Evolutionary conservation across 1,284 basidiomycete species (phyloP).

Genomic region (Cutaneotrichosporon sp.): DNA sequence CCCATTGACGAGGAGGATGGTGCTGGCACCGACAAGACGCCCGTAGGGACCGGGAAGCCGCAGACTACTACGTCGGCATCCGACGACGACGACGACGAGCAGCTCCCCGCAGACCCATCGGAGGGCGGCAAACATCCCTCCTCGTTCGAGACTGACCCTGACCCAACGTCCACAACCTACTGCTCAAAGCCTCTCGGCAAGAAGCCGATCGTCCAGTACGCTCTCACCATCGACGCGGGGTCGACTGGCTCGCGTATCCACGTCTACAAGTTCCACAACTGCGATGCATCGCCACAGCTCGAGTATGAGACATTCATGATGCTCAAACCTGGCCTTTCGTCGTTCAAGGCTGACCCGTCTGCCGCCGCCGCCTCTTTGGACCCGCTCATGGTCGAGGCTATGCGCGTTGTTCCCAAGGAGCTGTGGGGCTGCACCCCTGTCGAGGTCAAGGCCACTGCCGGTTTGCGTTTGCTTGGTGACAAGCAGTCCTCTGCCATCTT

Average conservation of each 20-base stretch:
- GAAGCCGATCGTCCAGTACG: slow-evolving; percentile 72
- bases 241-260: slow-evolving; percentile 96
- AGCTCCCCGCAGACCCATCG: background rate
- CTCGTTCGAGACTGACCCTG: slow-evolving; percentile 45
- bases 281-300: slow-evolving; percentile 68
- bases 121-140: slow-evolving; percentile 29
- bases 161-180: slow-evolving; percentile 47
- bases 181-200: slow-evolving; percentile 56
- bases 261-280: slow-evolving; percentile 97
- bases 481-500: slow-evolving; percentile 70
- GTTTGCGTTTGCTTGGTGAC: slow-evolving; percentile 70
- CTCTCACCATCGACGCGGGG: slow-evolving; percentile 96
- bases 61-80: background rate
- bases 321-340: slow-evolving; percentile 75
- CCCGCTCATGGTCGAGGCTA: slow-evolving; percentile 71
- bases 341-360: slow-evolving; percentile 57
- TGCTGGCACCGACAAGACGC: slow-evolving; percentile 16
- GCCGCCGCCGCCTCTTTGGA: slow-evolving; percentile 78
- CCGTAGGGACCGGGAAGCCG: no score
- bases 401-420: slow-evolving; percentile 65
- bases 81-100: slow-evolving; percentile 15
- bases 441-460: slow-evolving; percentile 93
- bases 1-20: slow-evolving; percentile 19
- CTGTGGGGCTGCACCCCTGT: slow-evolving; percentile 76
- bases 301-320: slow-evolving; percentile 92